These are phyloP conservation scores for Ophiostoma pallidulum DNA, from an alignment of 2,329 filamentous ascomycete genomes.

Conservation along the genomic window DNA sequence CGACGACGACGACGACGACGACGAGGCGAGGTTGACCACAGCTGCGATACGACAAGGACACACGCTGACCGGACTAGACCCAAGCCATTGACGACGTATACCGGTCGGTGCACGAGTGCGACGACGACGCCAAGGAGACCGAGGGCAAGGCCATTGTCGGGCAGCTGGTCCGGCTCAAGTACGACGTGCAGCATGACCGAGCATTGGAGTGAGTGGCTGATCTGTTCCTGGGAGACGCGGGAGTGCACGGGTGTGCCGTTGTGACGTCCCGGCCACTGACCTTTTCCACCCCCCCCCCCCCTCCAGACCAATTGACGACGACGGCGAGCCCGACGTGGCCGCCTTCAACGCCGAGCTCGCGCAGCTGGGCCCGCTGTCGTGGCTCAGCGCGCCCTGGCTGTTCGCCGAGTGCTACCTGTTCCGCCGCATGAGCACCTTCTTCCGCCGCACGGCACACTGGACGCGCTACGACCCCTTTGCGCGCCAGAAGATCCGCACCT, in stretches of 20 bases:
- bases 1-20: too few relatives aligned
- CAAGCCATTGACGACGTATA: constrained; percentile 92
- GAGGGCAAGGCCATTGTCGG: constrained; percentile 85
- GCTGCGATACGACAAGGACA: too few relatives aligned
- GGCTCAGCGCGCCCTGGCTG: constrained; percentile 83
- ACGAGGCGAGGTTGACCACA: too few relatives aligned
- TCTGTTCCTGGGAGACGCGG: too few relatives aligned
- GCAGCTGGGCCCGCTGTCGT: constrained; percentile 61
- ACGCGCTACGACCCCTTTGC: constrained; percentile 83
- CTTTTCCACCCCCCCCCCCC: too few relatives aligned
- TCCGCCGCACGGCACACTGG: constrained; percentile 72
- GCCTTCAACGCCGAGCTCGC: constrained; percentile 81
- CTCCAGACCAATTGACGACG: constrained; percentile 38
- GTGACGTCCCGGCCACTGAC: too few relatives aligned
- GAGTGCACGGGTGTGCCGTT: too few relatives aligned
- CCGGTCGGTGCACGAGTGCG: constrained; percentile 52
- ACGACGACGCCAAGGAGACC: constrained; percentile 52
- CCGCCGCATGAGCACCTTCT: constrained; percentile 72
- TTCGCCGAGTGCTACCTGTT: constrained; percentile 93
- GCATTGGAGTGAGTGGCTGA: constrained; percentile 39
- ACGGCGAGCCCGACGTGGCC: constrained; percentile 65
- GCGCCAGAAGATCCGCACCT: constrained; percentile 82
- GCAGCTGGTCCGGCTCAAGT: constrained; percentile 74
- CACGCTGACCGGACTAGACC: constrained; percentile 45
- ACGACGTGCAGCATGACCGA: constrained; percentile 87